Evolutionary conservation across 768 basidiomycete species (phyloP).

Genomic region (Boletus vinaceobasis): DNA sequence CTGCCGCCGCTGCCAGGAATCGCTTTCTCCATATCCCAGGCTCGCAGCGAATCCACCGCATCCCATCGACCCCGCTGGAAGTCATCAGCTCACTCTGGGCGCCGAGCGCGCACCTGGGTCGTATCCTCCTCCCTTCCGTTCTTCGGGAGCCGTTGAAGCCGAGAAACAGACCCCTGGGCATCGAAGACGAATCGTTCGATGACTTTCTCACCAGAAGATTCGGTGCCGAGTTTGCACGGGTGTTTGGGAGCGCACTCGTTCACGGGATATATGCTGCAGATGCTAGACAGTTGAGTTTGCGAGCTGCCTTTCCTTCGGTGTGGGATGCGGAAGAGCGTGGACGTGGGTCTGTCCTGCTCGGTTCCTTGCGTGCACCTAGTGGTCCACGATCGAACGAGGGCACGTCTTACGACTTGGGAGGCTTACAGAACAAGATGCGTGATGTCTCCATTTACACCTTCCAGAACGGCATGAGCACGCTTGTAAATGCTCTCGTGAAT

Average conservation of each 20-base stretch:
- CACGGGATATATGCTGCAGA: constrained; percentile 95
- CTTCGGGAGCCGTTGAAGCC: constrained; percentile 56
- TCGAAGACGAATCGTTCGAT: constrained; percentile 77
- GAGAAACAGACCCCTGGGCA: constrained; percentile 37
- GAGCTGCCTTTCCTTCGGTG: constrained; percentile 72
- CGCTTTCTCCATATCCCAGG: constrained; percentile 67
- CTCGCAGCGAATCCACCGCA: constrained; percentile 46
- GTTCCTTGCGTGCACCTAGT: constrained; percentile 39
- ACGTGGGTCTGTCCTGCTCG: constrained; percentile 66
- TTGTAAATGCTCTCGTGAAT: constrained; percentile 55
- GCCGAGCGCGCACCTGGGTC: constrained; percentile 34
- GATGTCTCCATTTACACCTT: constrained; percentile 80
- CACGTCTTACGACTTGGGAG: constrained; percentile 48
- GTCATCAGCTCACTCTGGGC: constrained; percentile 34
- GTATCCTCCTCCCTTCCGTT: constrained; percentile 51
- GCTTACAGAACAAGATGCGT: constrained; percentile 45
- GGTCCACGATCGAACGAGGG: background rate
- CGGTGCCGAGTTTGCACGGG: constrained; percentile 65
- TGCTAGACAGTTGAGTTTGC: constrained; percentile 66
- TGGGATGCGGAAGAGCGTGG: constrained; percentile 69
- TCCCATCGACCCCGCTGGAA: constrained; percentile 43
- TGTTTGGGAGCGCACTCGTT: constrained; percentile 75
- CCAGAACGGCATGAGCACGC: constrained; percentile 64
- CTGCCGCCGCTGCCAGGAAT: constrained; percentile 69
- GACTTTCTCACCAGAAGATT: constrained; percentile 73